These are phyloP conservation scores for Microcos paniculata DNA, from an alignment of 345 rosid genomes.

Conservation along the genomic window DNA sequence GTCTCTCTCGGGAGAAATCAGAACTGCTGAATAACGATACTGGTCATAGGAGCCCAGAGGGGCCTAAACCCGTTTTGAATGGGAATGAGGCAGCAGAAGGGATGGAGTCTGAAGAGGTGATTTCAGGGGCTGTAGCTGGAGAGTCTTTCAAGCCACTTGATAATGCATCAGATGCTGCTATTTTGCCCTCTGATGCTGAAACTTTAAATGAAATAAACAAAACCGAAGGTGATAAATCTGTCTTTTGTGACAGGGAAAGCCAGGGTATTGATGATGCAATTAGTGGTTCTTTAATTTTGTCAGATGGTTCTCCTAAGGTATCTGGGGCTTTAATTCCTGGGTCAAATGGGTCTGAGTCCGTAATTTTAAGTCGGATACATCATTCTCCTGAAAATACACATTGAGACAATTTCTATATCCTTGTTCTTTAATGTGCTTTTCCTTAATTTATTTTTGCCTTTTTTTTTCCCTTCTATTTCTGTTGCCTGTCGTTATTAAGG, in stretches of 20 bases:
- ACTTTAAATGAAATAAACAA: conserved; percentile 7
- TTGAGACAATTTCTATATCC: conserved; percentile 69
- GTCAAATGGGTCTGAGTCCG: conserved; percentile 71
- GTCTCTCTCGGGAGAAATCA: conserved; percentile 14
- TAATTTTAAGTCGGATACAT: conserved; percentile 94
- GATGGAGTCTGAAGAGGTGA: conserved; percentile 19
- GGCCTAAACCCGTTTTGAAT: conserved; percentile 12
- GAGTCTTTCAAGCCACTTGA: background rate
- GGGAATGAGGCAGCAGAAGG: conserved; percentile 30
- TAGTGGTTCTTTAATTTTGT: conserved; percentile 36
- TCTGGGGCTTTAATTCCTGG: conserved; percentile 49
- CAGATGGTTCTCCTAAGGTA: conserved; percentile 41
- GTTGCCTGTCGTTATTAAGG: conserved; percentile 21
- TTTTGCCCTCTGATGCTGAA: conserved; percentile 14
- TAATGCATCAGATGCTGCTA: conserved; percentile 11
- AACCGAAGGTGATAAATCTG: conserved; percentile 16
- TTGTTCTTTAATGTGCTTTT: conserved; percentile 33
- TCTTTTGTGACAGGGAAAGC: conserved; percentile 20
- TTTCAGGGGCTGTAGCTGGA: conserved; percentile 17
- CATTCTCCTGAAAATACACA: conserved; percentile 96
- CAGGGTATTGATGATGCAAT: conserved; percentile 27
- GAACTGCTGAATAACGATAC: conserved; percentile 15
- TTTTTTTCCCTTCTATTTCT: conserved; percentile 20
- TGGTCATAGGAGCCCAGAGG: conserved; percentile 21
- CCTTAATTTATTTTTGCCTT: conserved; percentile 17